phyloP scores from a whole-genome alignment of 345 rosid species.

The Cardamine resedifolia region DNA sequence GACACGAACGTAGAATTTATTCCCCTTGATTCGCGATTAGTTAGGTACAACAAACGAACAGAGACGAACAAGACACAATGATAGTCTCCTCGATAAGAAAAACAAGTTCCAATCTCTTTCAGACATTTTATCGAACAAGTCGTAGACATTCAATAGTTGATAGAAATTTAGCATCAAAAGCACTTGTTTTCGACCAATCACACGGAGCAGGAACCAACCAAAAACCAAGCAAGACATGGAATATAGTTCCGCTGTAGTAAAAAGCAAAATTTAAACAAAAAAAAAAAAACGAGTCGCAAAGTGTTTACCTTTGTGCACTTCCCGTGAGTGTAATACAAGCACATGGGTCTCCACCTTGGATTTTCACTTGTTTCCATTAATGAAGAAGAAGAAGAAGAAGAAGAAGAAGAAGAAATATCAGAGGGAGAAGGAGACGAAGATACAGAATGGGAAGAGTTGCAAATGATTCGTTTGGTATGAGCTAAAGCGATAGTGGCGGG shows the following conservation, averaged over 20 bases:
- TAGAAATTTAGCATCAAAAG: neutral
- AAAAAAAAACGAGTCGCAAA: neutral
- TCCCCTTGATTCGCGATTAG: neutral
- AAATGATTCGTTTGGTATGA: conserved; percentile 20
- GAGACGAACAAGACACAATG: conserved; percentile 3
- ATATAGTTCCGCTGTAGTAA: neutral
- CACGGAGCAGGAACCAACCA: neutral
- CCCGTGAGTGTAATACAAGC: conserved; percentile 83
- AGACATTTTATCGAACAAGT: conserved; percentile 46
- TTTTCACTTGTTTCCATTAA: conserved; percentile 18
- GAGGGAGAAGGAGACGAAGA: conserved; percentile 35
- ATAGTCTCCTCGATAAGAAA: neutral
- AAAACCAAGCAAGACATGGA: neutral
- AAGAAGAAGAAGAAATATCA: conserved; percentile 23
- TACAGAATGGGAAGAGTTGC: conserved; percentile 28
- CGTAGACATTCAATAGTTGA: conserved; percentile 1
- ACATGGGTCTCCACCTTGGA: conserved; percentile 69
- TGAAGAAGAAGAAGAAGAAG: too few relatives aligned
- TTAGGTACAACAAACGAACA: neutral
- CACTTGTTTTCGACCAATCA: neutral
- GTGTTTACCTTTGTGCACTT: conserved; percentile 67
- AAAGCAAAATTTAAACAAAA: neutral
- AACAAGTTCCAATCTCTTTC: neutral
- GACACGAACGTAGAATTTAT: conserved; percentile 5
- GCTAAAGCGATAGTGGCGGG: conserved; percentile 22